Percentiles rank a stretch among this genome's conserved stretches.
These are phyloP conservation scores for Raffaelea deltoideospora DNA, from an alignment of 2,329 filamentous ascomycete genomes.

Conservation along the genomic window DNA sequence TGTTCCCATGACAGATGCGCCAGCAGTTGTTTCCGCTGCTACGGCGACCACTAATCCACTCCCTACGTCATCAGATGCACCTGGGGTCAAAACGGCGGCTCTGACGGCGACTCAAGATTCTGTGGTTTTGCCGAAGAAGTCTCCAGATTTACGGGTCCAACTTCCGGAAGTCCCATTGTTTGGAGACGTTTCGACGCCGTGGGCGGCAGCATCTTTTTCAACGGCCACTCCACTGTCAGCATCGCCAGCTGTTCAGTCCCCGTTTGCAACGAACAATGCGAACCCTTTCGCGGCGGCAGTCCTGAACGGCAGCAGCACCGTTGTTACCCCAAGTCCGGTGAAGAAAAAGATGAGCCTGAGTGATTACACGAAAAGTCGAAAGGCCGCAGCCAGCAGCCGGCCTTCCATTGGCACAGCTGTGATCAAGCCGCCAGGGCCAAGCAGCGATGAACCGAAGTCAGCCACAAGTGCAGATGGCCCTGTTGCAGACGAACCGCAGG, in stretches of 20 bases:
- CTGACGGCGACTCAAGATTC: no score
- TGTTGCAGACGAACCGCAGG: conserved; percentile 5
- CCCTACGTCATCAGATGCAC: no score
- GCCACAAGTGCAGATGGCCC: conserved; percentile 11
- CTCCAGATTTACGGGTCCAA: conserved; percentile 24
- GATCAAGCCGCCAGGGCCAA: conserved; percentile 22
- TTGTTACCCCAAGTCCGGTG: conserved; percentile 39
- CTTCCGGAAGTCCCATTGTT: conserved; percentile 12
- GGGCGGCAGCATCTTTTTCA: conserved; percentile 16
- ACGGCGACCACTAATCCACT: no score
- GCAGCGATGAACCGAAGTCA: conserved; percentile 25
- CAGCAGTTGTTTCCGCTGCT: no score
- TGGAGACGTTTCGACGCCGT: no score
- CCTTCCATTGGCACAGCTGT: conserved; percentile 19
- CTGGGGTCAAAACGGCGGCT: no score
- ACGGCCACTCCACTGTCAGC: conserved; percentile 30
- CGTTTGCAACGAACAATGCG: conserved; percentile 26
- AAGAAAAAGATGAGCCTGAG: conserved; percentile 55
- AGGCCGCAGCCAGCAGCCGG: conserved; percentile 29
- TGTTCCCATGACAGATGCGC: no score
- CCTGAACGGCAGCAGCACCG: conserved; percentile 24
- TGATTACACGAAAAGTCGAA: conserved; percentile 48
- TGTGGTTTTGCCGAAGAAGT: conserved; percentile 22
- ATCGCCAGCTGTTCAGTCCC: conserved; percentile 30
- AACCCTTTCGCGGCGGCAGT: conserved; percentile 27